A percentile compares a stretch with the other conserved stretches of the same genome.
phyloP scores from a whole-genome alignment of 768 basidiomycete species.

The Boletus patriciae region DNA sequence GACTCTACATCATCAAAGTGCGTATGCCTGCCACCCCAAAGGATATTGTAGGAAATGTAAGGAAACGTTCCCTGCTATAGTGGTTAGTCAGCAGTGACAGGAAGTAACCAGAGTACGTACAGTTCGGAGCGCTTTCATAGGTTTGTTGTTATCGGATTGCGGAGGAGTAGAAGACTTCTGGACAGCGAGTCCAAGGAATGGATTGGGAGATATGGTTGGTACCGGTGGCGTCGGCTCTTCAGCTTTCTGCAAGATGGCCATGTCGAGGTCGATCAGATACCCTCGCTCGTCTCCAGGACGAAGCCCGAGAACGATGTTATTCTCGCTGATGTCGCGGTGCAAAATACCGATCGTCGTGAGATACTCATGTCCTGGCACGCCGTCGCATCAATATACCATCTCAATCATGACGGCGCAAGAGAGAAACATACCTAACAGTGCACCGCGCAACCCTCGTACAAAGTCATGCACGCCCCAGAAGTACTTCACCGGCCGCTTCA shows the following conservation, averaged over 20 bases:
- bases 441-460: slow-evolving; percentile 12
- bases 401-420: neutral
- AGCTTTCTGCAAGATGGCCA: slow-evolving; percentile 3
- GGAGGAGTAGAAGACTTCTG: too few species aligned
- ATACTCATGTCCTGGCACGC: slow-evolving; percentile 7
- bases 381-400: neutral
- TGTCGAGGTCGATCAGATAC: slow-evolving; percentile 35
- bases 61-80: neutral
- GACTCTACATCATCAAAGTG: slow-evolving; percentile 3
- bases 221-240: too few species aligned
- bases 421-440: slow-evolving; percentile 4
- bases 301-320: neutral
- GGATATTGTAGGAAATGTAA: neutral
- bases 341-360: slow-evolving; percentile 21
- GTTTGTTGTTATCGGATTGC: too few species aligned
- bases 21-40: neutral
- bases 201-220: too few species aligned
- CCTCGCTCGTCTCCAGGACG: slow-evolving; percentile 11
- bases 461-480: slow-evolving; percentile 18
- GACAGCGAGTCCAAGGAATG: too few species aligned
- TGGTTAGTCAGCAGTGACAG: too few species aligned
- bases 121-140: too few species aligned
- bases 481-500: slow-evolving; percentile 1
- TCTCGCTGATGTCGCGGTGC: slow-evolving; percentile 26
- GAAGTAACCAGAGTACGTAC: too few species aligned